These are phyloP conservation scores for Diaporthe aspalathi DNA, from an alignment of 2,329 filamentous ascomycete species.

Conservation along the genomic window DNA sequence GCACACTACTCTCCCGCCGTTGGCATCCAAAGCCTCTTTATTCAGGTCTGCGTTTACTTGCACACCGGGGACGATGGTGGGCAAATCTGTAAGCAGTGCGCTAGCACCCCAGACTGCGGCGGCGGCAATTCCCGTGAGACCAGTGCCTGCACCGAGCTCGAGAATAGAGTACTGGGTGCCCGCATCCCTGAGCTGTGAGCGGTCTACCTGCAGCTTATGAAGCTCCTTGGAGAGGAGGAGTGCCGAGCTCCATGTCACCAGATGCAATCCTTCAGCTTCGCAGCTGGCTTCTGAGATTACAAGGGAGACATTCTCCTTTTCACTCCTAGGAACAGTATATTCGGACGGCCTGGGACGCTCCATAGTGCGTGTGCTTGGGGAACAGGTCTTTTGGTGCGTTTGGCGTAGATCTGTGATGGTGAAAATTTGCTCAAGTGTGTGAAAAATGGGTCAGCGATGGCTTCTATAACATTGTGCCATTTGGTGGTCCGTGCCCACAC, in stretches of 20 bases:
- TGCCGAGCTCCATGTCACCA: slow-evolving; percentile 39
- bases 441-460: slow-evolving; percentile 21
- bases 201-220: slow-evolving; percentile 28
- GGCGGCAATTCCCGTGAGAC: slow-evolving; percentile 32
- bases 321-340: slow-evolving; percentile 26
- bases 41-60: slow-evolving; percentile 38
- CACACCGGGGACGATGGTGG: slow-evolving; percentile 37
- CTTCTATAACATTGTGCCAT: not conserved
- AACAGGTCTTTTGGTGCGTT: not conserved
- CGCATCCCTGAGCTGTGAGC: not conserved
- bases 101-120: slow-evolving; percentile 33
- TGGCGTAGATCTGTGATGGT: not conserved
- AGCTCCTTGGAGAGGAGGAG: slow-evolving; percentile 38
- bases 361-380: not conserved
- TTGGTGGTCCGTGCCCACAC: slow-evolving; percentile 11
- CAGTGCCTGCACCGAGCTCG: slow-evolving; percentile 39
- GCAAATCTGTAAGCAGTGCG: slow-evolving; percentile 35
- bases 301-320: slow-evolving; percentile 18
- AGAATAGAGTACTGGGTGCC: slow-evolving; percentile 22
- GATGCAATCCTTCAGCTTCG: slow-evolving; percentile 33
- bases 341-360: slow-evolving; percentile 11
- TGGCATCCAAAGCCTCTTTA: not conserved
- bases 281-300: slow-evolving; percentile 37
- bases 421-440: not conserved
- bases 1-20: slow-evolving; percentile 22